Evolutionary conservation across 305 asterid genomes (phyloP), one percentile per base, ranked within the genome.

Genomic region (Plantago rigida): DNA sequence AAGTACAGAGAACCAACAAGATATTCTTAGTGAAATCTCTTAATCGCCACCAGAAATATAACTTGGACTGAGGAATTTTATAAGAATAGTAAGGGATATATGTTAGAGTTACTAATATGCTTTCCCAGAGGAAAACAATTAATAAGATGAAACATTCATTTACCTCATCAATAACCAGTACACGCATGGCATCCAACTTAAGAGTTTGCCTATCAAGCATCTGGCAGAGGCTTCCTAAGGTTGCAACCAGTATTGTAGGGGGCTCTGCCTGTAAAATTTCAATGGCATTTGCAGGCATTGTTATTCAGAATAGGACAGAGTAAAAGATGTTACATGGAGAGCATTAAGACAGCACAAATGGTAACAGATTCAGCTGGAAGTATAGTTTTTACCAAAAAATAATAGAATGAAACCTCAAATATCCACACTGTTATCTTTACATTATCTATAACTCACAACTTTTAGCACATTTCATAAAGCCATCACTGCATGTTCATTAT

Each of bases 141-240:
- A 55, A 9, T 53, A 48, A 36, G 47, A 60, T 47, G 34, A 5
- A 50, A 59, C 59, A 59, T 60, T 70, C 59, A 49, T 55, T 74
- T 78, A 86, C 96, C 96, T 91, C 98, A 66, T 91, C 98, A 75
- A 91, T 79, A 52, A 91, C 95, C 77, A 91, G 83, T 69, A 86
- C 96, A 67, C 70, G 76, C 84, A 89, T 70, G 46, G 80, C 63
- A 56, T 88, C 90, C 79, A 87, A 67, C 82, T 77, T 82, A 51
- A 86, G 86, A 76, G 73, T 74, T 26, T 79, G 77, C 73, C 80
- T 87, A 81, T 84, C 94, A 63, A 91, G 84, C 96, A 91, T 87
- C 63, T 71, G 96, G 67, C 81, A 78, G 78, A 87, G 83, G 67
- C 96, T 82, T 65, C 81, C 82, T 77, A 91, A 67, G 64, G 98